Conservation (phyloP, 1,284 basidiomycete species). For the Irpex sp. region DNA sequence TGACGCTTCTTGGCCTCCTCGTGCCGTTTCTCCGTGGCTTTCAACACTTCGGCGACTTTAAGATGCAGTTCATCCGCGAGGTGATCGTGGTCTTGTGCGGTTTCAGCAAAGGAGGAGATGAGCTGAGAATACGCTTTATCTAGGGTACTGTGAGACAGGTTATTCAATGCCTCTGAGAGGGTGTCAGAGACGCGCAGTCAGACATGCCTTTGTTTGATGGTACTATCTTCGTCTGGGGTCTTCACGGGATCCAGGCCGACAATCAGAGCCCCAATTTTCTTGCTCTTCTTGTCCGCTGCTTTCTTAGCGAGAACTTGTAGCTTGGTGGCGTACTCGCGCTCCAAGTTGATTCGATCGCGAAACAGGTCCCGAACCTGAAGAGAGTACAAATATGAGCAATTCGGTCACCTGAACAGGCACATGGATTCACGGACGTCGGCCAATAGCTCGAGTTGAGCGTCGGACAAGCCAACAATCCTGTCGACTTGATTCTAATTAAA, state of each 20-base stretch:
- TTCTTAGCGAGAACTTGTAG: constrained; percentile 63
- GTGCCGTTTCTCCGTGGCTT: constrained; percentile 53
- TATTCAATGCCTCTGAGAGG: neutral
- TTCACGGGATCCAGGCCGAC: constrained; percentile 69
- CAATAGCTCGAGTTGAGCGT: constrained; percentile 61
- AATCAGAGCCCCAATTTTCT: constrained; percentile 49
- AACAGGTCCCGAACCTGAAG: constrained; percentile 68
- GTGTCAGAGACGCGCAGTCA: neutral
- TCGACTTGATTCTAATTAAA: constrained; percentile 37
- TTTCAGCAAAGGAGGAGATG: constrained; percentile 53
- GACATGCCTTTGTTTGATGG: constrained; percentile 52
- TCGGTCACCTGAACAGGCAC: neutral
- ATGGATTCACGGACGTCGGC: constrained; percentile 46
- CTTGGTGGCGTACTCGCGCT: constrained; percentile 74
- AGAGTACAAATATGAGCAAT: neutral
- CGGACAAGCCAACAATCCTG: constrained; percentile 39
- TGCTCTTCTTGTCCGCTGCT: constrained; percentile 66
- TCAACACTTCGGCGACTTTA: constrained; percentile 65
- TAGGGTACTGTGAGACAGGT: constrained; percentile 49
- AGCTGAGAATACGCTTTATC: constrained; percentile 64
- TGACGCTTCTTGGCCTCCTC: constrained; percentile 73
- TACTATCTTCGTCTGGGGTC: constrained; percentile 45
- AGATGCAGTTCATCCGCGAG: constrained; percentile 59
- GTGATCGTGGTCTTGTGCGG: constrained; percentile 66
- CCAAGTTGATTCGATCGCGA: constrained; percentile 59